phyloP scores from a whole-genome alignment of 164 flowering plant species.

The Tetrastigma voinierianum region DNA sequence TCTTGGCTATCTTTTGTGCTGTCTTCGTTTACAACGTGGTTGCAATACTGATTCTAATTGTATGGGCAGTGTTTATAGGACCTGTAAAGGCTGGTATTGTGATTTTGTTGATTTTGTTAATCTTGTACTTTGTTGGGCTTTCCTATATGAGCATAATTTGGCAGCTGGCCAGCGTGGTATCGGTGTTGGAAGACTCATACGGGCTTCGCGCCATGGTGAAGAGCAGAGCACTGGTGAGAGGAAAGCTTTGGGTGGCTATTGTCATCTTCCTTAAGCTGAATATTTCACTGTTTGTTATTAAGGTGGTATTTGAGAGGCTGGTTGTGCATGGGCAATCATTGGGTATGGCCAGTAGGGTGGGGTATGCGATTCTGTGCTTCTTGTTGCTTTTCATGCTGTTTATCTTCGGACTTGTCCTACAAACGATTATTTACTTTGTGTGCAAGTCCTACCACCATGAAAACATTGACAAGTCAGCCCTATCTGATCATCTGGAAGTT shows the following conservation, averaged over 20 bases:
- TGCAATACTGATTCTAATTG: background rate
- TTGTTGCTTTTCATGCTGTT: constrained; percentile 17
- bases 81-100: background rate
- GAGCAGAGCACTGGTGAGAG: constrained; percentile 32
- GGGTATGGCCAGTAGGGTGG: constrained; percentile 11
- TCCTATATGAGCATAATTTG: constrained; percentile 33
- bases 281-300: background rate
- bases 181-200: constrained; percentile 36
- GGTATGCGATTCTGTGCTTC: constrained; percentile 20
- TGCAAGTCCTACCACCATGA: constrained; percentile 58
- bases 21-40: constrained; percentile 7
- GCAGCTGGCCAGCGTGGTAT: constrained; percentile 42
- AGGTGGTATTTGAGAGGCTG: constrained; percentile 15
- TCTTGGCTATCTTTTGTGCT: constrained; percentile 10
- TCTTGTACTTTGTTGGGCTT: constrained; percentile 25
- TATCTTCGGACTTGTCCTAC: constrained; percentile 30
- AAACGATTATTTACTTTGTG: constrained; percentile 36
- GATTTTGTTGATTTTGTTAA: background rate
- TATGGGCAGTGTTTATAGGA: background rate
- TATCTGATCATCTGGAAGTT: constrained; percentile 38
- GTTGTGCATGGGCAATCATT: constrained; percentile 24
- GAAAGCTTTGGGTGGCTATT: constrained; percentile 24
- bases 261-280: constrained; percentile 20
- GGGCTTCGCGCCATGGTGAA: constrained; percentile 42
- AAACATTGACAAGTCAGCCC: constrained; percentile 31